Evolutionary conservation across 352 stramenopile genomes (phyloP).

Genomic region (Pythium rhizo-oryzae): DNA sequence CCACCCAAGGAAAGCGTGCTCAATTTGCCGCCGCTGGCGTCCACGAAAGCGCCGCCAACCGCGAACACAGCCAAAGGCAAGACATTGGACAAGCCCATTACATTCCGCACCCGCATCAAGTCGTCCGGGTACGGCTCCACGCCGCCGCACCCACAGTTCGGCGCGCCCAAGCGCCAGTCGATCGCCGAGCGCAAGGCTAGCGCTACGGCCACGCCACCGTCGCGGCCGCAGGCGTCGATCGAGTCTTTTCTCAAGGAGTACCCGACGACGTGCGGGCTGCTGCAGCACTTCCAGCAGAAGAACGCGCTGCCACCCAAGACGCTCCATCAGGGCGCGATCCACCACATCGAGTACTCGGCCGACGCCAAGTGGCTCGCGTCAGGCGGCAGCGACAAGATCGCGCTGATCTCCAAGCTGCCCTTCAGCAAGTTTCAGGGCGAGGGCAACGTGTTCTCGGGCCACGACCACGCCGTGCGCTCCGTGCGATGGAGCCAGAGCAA

Average conservation of each 20-base stretch:
- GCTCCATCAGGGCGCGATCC: slow-evolving; percentile 70
- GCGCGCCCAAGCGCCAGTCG: slow-evolving; percentile 27
- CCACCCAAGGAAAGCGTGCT: slow-evolving; percentile 57
- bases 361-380: slow-evolving; percentile 78
- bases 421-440: slow-evolving; percentile 73
- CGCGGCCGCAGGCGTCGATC: slow-evolving; percentile 23
- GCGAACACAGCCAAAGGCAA: slow-evolving; percentile 33
- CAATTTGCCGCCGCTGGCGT: slow-evolving; percentile 49
- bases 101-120: slow-evolving; percentile 77
- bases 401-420: slow-evolving; percentile 66
- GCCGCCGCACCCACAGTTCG: slow-evolving; percentile 14
- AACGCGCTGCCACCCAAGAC: slow-evolving; percentile 52
- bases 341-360: slow-evolving; percentile 76
- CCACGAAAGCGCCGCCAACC: slow-evolving; percentile 29
- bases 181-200: slow-evolving; percentile 34
- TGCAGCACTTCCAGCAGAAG: slow-evolving; percentile 66
- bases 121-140: slow-evolving; percentile 80
- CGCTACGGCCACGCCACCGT: not conserved
- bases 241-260: slow-evolving; percentile 72
- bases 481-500: slow-evolving; percentile 83
- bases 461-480: slow-evolving; percentile 61
- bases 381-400: slow-evolving; percentile 62
- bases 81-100: slow-evolving; percentile 70
- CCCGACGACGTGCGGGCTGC: slow-evolving; percentile 51
- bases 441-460: slow-evolving; percentile 66